Percentiles rank a stretch among this genome's conserved stretches.
phyloP scores from a whole-genome alignment of 2,329 filamentous ascomycete genomes.

The Chaetomium sp. region DNA sequence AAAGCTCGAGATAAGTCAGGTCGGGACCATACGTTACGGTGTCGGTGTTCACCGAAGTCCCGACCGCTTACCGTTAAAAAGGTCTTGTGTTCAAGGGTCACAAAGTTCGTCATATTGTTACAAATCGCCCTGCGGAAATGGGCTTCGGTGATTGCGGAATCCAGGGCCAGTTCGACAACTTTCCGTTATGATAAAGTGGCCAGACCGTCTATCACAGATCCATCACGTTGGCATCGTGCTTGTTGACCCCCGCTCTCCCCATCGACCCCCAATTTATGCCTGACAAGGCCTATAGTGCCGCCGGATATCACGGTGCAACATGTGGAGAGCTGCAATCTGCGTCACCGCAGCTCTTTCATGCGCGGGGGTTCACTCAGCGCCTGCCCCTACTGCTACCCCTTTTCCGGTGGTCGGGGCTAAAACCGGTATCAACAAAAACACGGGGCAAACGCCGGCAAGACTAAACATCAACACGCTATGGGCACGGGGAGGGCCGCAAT shows the following conservation, averaged over 20 bases:
- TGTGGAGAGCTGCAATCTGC: conserved; percentile 19
- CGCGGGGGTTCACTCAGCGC: conserved; percentile 21
- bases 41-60: not conserved
- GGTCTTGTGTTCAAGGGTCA: conserved; percentile 27
- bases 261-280: conserved; percentile 16
- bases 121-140: conserved; percentile 18
- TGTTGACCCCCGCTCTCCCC: conserved; percentile 9
- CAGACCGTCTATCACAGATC: not conserved
- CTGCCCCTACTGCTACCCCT: conserved; percentile 16
- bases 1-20: not conserved
- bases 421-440: conserved; percentile 41
- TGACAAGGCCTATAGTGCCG: conserved; percentile 1
- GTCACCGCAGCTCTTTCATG: conserved; percentile 22
- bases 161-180: not conserved
- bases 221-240: conserved; percentile 17
- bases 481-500: conserved; percentile 46
- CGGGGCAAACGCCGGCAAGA: conserved; percentile 48
- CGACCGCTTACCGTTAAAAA: not conserved
- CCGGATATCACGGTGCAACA: conserved; percentile 16
- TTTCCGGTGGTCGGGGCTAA: conserved; percentile 44
- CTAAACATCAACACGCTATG: conserved; percentile 53
- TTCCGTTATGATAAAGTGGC: not conserved
- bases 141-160: conserved; percentile 11
- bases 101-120: conserved; percentile 33
- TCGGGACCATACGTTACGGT: not conserved